A percentile compares a stretch with the other conserved stretches of the same genome.
These are phyloP conservation scores for Fusarium algeriense DNA, from an alignment of 2,329 filamentous ascomycete genomes.

Conservation along the genomic window DNA sequence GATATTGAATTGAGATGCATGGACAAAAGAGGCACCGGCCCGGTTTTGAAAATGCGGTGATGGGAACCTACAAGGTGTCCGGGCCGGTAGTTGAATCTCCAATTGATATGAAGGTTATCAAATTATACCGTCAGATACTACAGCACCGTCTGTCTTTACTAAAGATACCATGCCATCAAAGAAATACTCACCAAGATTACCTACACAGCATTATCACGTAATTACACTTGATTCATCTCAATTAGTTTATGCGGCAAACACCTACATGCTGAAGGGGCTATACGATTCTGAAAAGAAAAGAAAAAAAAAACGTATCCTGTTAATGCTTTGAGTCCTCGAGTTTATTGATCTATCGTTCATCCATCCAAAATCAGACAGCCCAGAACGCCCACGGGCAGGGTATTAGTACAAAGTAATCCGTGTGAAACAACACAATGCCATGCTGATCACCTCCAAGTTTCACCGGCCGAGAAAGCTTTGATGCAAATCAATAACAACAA, in stretches of 20 bases:
- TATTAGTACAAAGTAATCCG: conserved; percentile 46
- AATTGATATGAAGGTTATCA: neutral
- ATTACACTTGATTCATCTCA: conserved; percentile 5
- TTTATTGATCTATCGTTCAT: conserved; percentile 19
- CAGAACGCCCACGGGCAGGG: conserved; percentile 42
- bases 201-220: neutral
- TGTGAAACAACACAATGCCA: conserved; percentile 27
- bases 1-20: neutral
- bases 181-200: conserved; percentile 11
- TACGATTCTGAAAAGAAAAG: neutral
- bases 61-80: conserved; percentile 7
- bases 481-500: conserved; percentile 7
- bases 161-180: neutral
- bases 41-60: conserved; percentile 23
- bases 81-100: conserved; percentile 33
- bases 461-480: conserved; percentile 24
- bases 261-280: conserved; percentile 2
- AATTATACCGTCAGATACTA: neutral
- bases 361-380: conserved; percentile 36
- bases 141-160: neutral
- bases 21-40: conserved; percentile 33
- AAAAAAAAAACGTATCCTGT: neutral
- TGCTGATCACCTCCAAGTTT: conserved; percentile 26
- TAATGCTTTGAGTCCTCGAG: conserved; percentile 2
- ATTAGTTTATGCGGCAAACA: conserved; percentile 11